phyloP scores from a whole-genome alignment of 1,139 yeast genomes.

The Nakaseomyces nivariensis region DNA sequence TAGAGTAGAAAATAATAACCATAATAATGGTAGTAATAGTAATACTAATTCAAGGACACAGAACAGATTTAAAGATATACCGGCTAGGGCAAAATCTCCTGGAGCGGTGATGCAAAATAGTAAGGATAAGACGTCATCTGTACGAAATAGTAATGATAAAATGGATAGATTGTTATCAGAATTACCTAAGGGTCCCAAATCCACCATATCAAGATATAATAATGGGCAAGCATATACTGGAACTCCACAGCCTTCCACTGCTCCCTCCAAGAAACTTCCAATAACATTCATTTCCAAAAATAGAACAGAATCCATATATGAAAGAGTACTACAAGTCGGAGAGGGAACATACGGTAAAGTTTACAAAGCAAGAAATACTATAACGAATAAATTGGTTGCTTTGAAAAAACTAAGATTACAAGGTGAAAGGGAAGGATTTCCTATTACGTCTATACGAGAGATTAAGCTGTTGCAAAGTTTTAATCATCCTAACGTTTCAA shows the following conservation, averaged over 20 bases:
- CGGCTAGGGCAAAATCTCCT: not conserved
- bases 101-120: not conserved
- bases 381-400: constrained; percentile 71
- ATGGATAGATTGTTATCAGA: constrained; percentile 1
- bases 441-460: constrained; percentile 90
- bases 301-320: constrained; percentile 22
- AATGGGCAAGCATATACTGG: constrained; percentile 2
- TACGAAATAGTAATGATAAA: not conserved
- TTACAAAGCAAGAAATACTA: constrained; percentile 39
- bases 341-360: constrained; percentile 83
- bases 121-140: not conserved
- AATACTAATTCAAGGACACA: not conserved
- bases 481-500: constrained; percentile 72
- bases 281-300: constrained; percentile 12
- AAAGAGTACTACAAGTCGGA: constrained; percentile 45
- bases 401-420: constrained; percentile 76
- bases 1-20: not conserved
- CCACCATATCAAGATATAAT: constrained; percentile 11
- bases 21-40: not conserved
- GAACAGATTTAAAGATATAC: not conserved
- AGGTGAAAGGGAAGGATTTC: constrained; percentile 87
- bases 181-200: constrained; percentile 9
- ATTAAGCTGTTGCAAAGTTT: constrained; percentile 80
- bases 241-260: not conserved
- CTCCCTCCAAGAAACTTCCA: not conserved